Percentiles rank a stretch among this genome's conserved stretches.
These are phyloP conservation scores for Coemansia sp. DNA, from an alignment of 192 early-diverging fungal species.

Conservation along the genomic window DNA sequence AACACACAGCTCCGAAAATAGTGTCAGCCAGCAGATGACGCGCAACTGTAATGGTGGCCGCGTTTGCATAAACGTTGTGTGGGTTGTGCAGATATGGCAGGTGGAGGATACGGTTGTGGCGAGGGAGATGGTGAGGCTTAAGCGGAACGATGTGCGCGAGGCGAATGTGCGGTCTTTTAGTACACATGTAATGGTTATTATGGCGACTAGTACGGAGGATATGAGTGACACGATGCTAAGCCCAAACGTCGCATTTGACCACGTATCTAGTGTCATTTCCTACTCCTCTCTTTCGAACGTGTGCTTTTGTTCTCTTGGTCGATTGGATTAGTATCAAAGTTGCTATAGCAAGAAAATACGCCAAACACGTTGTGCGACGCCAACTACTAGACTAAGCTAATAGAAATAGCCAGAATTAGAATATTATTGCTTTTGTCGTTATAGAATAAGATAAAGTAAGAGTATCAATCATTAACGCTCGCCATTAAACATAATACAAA, in stretches of 20 bases:
- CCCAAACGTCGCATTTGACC: background rate
- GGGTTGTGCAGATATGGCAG: background rate
- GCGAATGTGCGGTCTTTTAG: conserved; percentile 1
- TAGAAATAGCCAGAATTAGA: no score
- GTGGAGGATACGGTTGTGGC: background rate
- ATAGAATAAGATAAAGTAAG: no score
- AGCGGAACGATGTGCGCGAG: conserved; percentile 6
- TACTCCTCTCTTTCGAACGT: no score
- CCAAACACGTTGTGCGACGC: no score
- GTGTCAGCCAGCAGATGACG: background rate
- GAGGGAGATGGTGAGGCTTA: conserved; percentile 2
- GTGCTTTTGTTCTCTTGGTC: no score
- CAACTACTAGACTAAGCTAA: no score
- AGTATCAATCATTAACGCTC: no score
- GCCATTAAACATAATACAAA: no score
- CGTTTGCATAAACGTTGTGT: background rate
- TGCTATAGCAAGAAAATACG: no score
- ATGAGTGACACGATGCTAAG: background rate
- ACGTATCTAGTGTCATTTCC: background rate
- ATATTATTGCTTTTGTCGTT: no score
- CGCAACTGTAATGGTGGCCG: conserved; percentile 5
- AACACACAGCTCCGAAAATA: background rate
- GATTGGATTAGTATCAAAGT: no score
- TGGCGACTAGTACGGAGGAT: background rate
- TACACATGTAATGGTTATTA: background rate